phyloP scores from a whole-genome alignment of 2,329 filamentous ascomycete genomes.

The Talaromyces sp. region DNA sequence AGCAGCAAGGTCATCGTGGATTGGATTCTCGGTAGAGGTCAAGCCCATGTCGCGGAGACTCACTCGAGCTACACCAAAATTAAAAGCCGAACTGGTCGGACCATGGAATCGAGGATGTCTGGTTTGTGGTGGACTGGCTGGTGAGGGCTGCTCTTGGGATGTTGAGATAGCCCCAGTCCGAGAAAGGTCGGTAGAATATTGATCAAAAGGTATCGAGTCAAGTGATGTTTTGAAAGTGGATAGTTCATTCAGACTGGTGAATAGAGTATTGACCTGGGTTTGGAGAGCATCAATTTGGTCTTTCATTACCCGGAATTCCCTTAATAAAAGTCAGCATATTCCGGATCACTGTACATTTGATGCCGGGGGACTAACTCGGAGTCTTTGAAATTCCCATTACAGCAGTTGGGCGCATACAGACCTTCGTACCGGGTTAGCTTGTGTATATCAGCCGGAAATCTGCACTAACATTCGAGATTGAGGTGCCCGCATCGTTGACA shows the following conservation, averaged over 20 bases:
- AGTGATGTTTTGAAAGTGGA: conserved; percentile 47
- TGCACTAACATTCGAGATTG: conserved; percentile 53
- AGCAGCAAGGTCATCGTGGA: conserved; percentile 58
- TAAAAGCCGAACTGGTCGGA: conserved; percentile 80
- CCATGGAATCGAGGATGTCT: conserved; percentile 70
- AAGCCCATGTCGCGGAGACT: conserved; percentile 90
- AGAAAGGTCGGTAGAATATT: conserved; percentile 39
- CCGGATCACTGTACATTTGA: neutral
- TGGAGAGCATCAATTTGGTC: conserved; percentile 71
- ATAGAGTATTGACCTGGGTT: conserved; percentile 77
- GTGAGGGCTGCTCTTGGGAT: conserved; percentile 26
- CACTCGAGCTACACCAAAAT: conserved; percentile 79
- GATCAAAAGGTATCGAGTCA: conserved; percentile 35
- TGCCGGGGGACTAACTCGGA: conserved; percentile 57
- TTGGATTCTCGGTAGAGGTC: conserved; percentile 56
- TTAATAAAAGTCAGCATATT: conserved; percentile 24
- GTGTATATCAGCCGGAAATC: neutral
- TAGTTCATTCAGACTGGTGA: conserved; percentile 66
- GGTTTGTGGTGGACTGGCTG: conserved; percentile 47
- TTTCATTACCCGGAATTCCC: conserved; percentile 79
- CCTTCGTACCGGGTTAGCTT: conserved; percentile 30
- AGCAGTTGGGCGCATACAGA: conserved; percentile 65
- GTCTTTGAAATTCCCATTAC: conserved; percentile 78
- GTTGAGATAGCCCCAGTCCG: conserved; percentile 28
- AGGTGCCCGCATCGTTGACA: conserved; percentile 65